Evolutionary conservation across 345 rosid genomes (phyloP).

Genomic region (Corchorus capsularis): DNA sequence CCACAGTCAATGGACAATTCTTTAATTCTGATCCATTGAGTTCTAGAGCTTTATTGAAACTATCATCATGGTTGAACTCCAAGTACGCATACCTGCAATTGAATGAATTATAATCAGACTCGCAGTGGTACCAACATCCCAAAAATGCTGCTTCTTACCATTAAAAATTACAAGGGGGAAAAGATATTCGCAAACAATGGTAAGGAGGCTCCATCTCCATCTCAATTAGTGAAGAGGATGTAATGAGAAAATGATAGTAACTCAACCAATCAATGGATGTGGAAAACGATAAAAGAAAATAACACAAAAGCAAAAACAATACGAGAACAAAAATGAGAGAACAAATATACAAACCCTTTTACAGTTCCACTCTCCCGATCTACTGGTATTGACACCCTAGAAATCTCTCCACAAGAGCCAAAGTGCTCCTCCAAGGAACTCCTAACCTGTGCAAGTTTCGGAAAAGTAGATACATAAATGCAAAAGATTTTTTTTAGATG

Average conservation of each 20-base stretch:
- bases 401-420: constrained; percentile 67
- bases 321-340: background rate
- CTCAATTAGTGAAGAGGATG: background rate
- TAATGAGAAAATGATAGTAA: background rate
- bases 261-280: background rate
- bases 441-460: constrained; percentile 45
- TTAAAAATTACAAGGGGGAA: background rate
- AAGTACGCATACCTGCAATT: constrained; percentile 70
- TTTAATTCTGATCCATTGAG: constrained; percentile 56
- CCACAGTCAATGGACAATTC: constrained; percentile 49
- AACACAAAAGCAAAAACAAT: background rate
- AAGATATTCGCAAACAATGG: background rate
- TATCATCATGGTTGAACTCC: constrained; percentile 47
- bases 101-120: background rate
- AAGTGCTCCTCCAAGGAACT: constrained; percentile 58
- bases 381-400: constrained; percentile 57
- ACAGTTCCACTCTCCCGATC: constrained; percentile 67
- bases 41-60: constrained; percentile 63
- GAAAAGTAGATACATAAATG: background rate
- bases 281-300: background rate
- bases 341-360: constrained; percentile 63
- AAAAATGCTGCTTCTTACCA: background rate
- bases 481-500: background rate
- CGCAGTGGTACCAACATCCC: background rate
- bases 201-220: background rate